These are phyloP conservation scores for Penicillium capsulatum DNA, from an alignment of 2,329 filamentous ascomycete species.

Conservation along the genomic window DNA sequence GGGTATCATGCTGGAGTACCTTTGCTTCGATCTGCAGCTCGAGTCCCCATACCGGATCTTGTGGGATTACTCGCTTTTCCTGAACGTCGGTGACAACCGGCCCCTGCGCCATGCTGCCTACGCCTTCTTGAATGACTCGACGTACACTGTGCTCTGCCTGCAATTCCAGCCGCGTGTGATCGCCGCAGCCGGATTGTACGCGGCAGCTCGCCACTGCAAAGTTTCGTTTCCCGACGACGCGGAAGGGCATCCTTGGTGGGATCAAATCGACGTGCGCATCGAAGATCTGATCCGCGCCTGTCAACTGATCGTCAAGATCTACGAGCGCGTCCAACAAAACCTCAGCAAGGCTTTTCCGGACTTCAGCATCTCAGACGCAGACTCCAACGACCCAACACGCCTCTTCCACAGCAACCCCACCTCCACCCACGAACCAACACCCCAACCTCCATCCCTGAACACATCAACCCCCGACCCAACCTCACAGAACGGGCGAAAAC, in stretches of 20 bases:
- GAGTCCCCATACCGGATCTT: conserved; percentile 83
- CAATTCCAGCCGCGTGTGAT: conserved; percentile 75
- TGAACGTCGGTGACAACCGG: conserved; percentile 74
- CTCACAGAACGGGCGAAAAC: conserved; percentile 35
- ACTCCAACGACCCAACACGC: conserved; percentile 23
- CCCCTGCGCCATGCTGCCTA: conserved; percentile 78
- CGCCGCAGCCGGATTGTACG: conserved; percentile 81
- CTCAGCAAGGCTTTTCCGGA: conserved; percentile 43
- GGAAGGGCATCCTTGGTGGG: conserved; percentile 82
- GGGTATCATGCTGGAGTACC: conserved; percentile 81
- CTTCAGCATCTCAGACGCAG: conserved; percentile 19
- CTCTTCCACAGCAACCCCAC: conserved; percentile 29
- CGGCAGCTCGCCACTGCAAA: conserved; percentile 70
- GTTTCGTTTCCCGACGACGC: conserved; percentile 71
- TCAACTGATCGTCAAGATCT: conserved; percentile 63
- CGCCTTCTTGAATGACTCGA: conserved; percentile 90
- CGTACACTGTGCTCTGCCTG: conserved; percentile 77
- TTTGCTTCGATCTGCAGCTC: conserved; percentile 91
- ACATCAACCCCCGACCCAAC: conserved; percentile 19
- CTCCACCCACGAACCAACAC: conserved; percentile 36
- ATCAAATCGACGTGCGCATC: conserved; percentile 66
- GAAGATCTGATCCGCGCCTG: conserved; percentile 68
- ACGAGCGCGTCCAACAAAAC: conserved; percentile 44
- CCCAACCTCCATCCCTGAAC: conserved; percentile 28
- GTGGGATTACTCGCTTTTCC: conserved; percentile 71